Percentiles rank a stretch among this genome's conserved stretches.
Conservation (phyloP, 441 rosid genomes). For the Populus hybrid region DNA sequence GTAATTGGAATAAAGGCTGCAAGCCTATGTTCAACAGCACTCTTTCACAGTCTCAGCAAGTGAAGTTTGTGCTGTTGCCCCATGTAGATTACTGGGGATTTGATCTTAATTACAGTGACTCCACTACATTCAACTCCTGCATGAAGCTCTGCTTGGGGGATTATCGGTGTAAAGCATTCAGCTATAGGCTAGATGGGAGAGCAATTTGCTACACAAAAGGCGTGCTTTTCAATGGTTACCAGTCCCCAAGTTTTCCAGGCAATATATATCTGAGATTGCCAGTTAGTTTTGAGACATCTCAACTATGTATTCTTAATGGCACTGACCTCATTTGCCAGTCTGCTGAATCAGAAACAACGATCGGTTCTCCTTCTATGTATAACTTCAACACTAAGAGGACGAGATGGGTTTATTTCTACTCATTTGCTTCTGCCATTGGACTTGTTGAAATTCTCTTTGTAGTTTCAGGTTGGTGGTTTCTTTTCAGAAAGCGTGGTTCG, state of each 20-base stretch:
- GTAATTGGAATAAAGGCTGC: conserved; percentile 38
- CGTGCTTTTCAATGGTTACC: conserved; percentile 20
- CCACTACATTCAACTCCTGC: conserved; percentile 23
- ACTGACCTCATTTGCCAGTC: background rate
- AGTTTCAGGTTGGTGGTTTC: too few relatives aligned
- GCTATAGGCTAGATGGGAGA: conserved; percentile 3
- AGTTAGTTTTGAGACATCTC: conserved; percentile 1
- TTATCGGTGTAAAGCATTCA: conserved; percentile 38
- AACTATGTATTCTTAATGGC: background rate
- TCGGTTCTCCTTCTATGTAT: conserved; percentile 20
- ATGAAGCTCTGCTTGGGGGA: conserved; percentile 29
- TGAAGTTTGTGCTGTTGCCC: background rate
- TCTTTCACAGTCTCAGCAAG: background rate
- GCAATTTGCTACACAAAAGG: conserved; percentile 14
- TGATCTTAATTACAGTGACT: conserved; percentile 14
- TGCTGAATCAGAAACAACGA: background rate
- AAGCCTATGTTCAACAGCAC: conserved; percentile 29
- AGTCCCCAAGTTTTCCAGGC: background rate
- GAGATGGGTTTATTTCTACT: conserved; percentile 44
- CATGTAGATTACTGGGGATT: conserved; percentile 39
- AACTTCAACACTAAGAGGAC: conserved; percentile 15
- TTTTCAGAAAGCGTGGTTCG: too few relatives aligned
- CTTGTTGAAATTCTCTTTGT: conserved; percentile 27
- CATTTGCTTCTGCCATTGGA: conserved; percentile 37
- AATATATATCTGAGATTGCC: conserved; percentile 26